phyloP scores from a whole-genome alignment of 1,139 yeast genomes.

The Trichomonascaceae sp. region DNA sequence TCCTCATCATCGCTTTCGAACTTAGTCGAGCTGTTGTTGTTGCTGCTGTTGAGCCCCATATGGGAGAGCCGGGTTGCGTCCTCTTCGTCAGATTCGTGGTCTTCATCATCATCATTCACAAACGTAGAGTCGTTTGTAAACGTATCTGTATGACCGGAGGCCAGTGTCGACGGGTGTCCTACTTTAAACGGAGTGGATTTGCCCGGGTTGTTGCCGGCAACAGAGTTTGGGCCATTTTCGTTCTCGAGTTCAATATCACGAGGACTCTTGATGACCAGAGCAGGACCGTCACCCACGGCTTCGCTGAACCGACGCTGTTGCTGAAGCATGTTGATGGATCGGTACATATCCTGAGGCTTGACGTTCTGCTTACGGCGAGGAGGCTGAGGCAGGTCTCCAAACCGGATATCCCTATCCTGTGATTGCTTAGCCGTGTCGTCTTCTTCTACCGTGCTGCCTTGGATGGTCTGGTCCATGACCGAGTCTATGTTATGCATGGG shows the following conservation, averaged over 20 bases:
- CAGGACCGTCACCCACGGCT: constrained; percentile 59
- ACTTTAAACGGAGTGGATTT: too few relatives aligned
- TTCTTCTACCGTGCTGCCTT: background rate
- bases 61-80: too few relatives aligned
- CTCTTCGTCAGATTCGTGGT: too few relatives aligned
- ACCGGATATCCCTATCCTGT: constrained; percentile 26
- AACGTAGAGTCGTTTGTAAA: too few relatives aligned
- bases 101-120: too few relatives aligned
- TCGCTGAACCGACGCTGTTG: constrained; percentile 27
- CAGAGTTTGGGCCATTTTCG: constrained; percentile 10
- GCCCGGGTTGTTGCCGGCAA: background rate
- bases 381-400: constrained; percentile 34
- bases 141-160: too few relatives aligned
- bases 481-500: too few relatives aligned
- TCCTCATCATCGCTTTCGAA: too few relatives aligned
- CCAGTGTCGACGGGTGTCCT: too few relatives aligned
- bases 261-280: constrained; percentile 68
- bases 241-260: constrained; percentile 42
- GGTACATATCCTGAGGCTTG: constrained; percentile 72
- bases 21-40: too few relatives aligned
- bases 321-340: constrained; percentile 71
- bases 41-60: too few relatives aligned
- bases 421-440: background rate
- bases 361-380: constrained; percentile 31
- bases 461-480: too few relatives aligned